These are phyloP conservation scores for Claviceps capensis DNA, from an alignment of 2,329 filamentous ascomycete species.

Conservation along the genomic window DNA sequence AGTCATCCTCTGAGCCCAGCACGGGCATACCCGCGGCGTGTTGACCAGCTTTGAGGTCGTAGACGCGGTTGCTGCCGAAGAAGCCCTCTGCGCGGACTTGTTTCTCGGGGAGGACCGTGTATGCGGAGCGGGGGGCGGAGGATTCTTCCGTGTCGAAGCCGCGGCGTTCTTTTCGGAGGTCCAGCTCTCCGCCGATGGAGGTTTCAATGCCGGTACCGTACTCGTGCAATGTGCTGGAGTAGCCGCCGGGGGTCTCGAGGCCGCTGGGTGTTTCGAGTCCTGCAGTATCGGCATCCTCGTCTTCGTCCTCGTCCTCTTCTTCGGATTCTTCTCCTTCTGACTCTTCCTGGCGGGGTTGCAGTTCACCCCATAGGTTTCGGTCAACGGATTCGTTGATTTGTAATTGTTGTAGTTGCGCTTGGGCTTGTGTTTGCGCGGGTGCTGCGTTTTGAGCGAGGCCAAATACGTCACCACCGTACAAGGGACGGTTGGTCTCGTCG, in stretches of 20 bases:
- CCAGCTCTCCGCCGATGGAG: constrained; percentile 73
- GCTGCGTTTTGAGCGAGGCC: constrained; percentile 47
- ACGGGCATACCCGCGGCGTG: constrained; percentile 46
- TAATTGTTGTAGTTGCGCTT: constrained; percentile 24
- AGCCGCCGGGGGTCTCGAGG: constrained; percentile 66
- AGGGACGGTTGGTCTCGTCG: constrained; percentile 79
- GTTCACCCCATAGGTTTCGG: constrained; percentile 79
- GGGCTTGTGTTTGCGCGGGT: constrained; percentile 8
- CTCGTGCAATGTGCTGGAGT: constrained; percentile 67
- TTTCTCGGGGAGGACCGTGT: constrained; percentile 80
- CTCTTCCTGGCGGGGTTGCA: constrained; percentile 68
- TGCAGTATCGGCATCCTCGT: constrained; percentile 45
- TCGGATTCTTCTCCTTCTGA: constrained; percentile 50
- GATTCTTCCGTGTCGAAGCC: constrained; percentile 81
- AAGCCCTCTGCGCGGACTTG: constrained; percentile 79
- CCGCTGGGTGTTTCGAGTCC: constrained; percentile 65
- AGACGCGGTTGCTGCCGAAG: constrained; percentile 88
- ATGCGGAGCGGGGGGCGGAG: constrained; percentile 63
- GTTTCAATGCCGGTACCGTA: constrained; percentile 60
- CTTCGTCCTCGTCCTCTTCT: constrained; percentile 22
- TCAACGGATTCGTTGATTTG: constrained; percentile 65
- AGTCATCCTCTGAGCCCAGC: constrained; percentile 70
- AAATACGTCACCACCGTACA: constrained; percentile 92
- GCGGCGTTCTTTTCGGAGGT: constrained; percentile 69
- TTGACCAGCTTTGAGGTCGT: constrained; percentile 55